Evolutionary conservation across 2,329 filamentous ascomycete genomes (phyloP), one percentile per base, ranked within the genome.

Genomic region (Cryphonectria radicalis): DNA sequence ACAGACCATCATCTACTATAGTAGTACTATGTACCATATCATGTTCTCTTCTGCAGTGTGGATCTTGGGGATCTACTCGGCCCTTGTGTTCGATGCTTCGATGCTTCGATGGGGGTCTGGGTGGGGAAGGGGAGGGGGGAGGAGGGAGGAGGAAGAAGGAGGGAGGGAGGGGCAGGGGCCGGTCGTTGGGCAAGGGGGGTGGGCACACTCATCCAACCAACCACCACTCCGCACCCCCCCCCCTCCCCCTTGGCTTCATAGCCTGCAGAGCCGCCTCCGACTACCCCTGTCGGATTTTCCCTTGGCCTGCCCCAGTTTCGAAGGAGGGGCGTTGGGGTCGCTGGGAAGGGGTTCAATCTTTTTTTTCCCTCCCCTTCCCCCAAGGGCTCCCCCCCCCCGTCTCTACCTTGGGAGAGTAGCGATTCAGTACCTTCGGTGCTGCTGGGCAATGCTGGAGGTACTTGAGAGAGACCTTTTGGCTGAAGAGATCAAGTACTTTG

Each of bases 301-400:
- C 22, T 22, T 22, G 35, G 22, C 22, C 19, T 8, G 55, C 28
- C 59, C 59, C 35, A 40, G 32, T 62, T n/a, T 62, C 59, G 32
- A 62, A n/a, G 59, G 32, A 37, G 35, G 59, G 59, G 35, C 19
- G 35, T 40, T n/a, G 59, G 59, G 59, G 35, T 62, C 28, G 59
- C 17, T 62, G 59, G 59, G 59, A 62, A 37, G 59, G 59, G 59
- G 59, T 62, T 62, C 37, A 11, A 40, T 59, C 55, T 50, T 50
- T 50, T 50, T 50, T 43, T 50, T 50, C 14, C 14, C 22, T 6
- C 46, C 19, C 46, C 19, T 22, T n/a, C 17, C 19, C 22, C 22
- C 8, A 40, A 40, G 37, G 37, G 37, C 10, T 40, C 11, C 14
- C 42, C 42, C 10, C 13, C 42, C 14, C n/a, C n/a, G n/a, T 17